Evolutionary conservation across 768 basidiomycete genomes (phyloP), one percentile per base, ranked within the genome.

Genomic region (Rhodosporidiobolus sp.): DNA sequence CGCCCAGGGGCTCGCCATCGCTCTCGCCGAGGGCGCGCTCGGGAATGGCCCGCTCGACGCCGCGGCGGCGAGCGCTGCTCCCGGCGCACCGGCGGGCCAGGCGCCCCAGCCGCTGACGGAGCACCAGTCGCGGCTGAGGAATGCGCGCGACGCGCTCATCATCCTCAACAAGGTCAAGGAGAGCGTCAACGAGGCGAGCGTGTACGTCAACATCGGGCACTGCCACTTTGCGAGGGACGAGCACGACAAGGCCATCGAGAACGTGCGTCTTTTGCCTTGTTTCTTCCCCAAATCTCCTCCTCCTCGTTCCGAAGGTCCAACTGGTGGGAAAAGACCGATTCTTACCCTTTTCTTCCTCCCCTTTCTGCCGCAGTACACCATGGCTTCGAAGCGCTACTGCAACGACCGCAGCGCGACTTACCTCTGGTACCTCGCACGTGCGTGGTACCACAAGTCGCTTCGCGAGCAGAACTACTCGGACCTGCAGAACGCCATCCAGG

Each of bases 191-290:
- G 86, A 87, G 54, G 92, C 91, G 12, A 90, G 90, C 62, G 93
- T 96, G 8, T 93, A 94, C 79, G 84, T 92, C 78, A 99, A 99
- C 80, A 94, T 97, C 85, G 96, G 94, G 0, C 96, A 98, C 78
- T 96, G 94, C 78, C 90, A 94, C 80, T 95, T 92, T 79, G 86
- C 88, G 28, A 85, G 92, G 62, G 95, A 96, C 70, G 95, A 99
- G 80, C 96, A 89, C 79, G 95, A 98, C 74, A 86, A 91, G 60
- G 95, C 96, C 2, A 94, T 98, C 73, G 94, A 99, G 81, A 91
- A 91, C 78, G 95, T 96, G 79, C 74, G 84, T 81, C 2, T 38
- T 32, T 54, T 46, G n/a, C n/a, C n/a, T n/a, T n/a, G 26, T 22
- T 8, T 20, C 45, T 45, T 26, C 12, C 38, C 28, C 1, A 28